Conservation (phyloP, 805 yeast genomes). For the Pichia kluyveri region DNA sequence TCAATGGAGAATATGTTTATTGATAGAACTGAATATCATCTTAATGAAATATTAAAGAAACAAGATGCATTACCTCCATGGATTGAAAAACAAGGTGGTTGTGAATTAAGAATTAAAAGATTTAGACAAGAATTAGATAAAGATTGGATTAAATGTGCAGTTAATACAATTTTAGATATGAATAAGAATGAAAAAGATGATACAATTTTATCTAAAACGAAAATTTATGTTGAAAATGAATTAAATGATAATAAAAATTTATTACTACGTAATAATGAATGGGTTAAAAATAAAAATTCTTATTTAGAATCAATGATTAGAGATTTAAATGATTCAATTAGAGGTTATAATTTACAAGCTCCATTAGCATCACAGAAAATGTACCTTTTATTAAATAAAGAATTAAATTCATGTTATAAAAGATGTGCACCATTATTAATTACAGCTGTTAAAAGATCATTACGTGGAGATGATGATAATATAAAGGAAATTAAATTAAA, state of each 20-base stretch:
- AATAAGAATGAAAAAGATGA: slow-evolving; percentile 15
- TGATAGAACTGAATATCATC: slow-evolving; percentile 66
- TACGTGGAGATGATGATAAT: not conserved
- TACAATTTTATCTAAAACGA: slow-evolving; percentile 11
- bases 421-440: slow-evolving; percentile 23
- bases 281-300: slow-evolving; percentile 29
- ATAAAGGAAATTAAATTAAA: not conserved
- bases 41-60: slow-evolving; percentile 64
- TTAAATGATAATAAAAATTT: not conserved
- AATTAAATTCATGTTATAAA: slow-evolving; percentile 31
- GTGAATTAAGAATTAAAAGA: slow-evolving; percentile 35
- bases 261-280: slow-evolving; percentile 19
- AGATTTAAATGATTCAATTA: slow-evolving; percentile 37
- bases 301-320: slow-evolving; percentile 29
- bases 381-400: slow-evolving; percentile 38
- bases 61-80: slow-evolving; percentile 86
- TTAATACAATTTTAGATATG: slow-evolving; percentile 21
- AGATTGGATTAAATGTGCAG: slow-evolving; percentile 30
- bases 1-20: slow-evolving; percentile 41
- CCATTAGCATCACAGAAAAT: slow-evolving; percentile 50
- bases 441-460: slow-evolving; percentile 10
- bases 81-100: slow-evolving; percentile 69
- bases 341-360: slow-evolving; percentile 57
- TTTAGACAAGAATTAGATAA: slow-evolving; percentile 39
- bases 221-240: slow-evolving; percentile 16